Base-by-base conservation (phyloP, 176 grass and related monocot species). In the Carex pumila region DNA sequence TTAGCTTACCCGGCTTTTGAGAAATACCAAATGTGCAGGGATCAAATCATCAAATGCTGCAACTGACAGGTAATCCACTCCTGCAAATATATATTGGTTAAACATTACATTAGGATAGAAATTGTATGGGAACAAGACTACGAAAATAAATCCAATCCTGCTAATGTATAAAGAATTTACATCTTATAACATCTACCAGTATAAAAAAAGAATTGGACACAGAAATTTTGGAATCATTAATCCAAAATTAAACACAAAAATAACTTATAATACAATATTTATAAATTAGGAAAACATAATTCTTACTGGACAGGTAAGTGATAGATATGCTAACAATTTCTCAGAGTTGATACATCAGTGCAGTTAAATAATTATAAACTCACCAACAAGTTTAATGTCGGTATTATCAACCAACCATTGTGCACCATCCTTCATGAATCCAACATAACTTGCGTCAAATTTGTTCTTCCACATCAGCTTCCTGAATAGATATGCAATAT, bases 401-500 rank as follows among this genome's bases (percentile, higher is more conserved):
- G 94, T 97, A 81, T 94, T 94, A 74, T 97, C 94, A 6, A 94
- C 94, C 71, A 93, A 90, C 95, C 92, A 98, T 66, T 85, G 91
- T 1, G 92, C 88, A 49, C 91, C 95, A 87, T 98, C 91, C 79
- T 93, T 90, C 54, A 87, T 93, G 76, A 93, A 98, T 47, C 95
- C 92, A 70, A 90, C 86, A 66, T 89, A 98, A 79, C 91, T 94
- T 22, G 82, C 6, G 82, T 97, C 92, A 72, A 81, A 90, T 84
- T 64, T 87, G 66, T 84, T 92, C 10, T 50, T 50, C 90, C 79
- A 97, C 94, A 97, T 97, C 63, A 97, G 86, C 22, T 91, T 84
- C 82, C 95, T 98, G 58, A 7, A 71, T n/a, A 59, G 47, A 79
- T 77, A 10, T 84, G 17, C 17, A 74, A 72, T 17, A 55, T 15